These are phyloP conservation scores for Pyricularia sp. DNA, from an alignment of 2,329 filamentous ascomycete species.

Conservation along the genomic window DNA sequence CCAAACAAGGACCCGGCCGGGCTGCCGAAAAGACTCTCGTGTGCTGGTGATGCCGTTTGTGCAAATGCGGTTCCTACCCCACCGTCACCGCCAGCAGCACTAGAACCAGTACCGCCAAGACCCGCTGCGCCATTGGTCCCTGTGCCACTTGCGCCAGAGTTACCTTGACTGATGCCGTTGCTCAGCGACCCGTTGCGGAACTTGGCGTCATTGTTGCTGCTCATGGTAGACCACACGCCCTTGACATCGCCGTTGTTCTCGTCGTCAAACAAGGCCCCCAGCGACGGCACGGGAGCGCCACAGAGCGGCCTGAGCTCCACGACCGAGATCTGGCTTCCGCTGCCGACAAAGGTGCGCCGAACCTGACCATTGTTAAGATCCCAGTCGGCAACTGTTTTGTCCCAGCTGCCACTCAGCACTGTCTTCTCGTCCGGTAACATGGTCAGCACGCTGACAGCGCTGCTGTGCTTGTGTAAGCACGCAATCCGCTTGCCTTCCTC, in stretches of 20 bases:
- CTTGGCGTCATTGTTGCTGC: conserved; percentile 58
- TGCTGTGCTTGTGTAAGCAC: conserved; percentile 70
- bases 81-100: conserved; percentile 18
- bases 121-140: conserved; percentile 13
- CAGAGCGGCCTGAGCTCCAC: conserved; percentile 75
- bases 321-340: conserved; percentile 71
- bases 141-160: conserved; percentile 10
- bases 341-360: conserved; percentile 63
- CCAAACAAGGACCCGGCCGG: conserved; percentile 79
- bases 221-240: conserved; percentile 44
- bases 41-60: conserved; percentile 42
- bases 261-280: conserved; percentile 48
- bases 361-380: conserved; percentile 77
- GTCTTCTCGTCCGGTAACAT: conserved; percentile 76
- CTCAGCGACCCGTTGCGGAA: conserved; percentile 38
- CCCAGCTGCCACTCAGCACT: conserved; percentile 88
- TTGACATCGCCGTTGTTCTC: conserved; percentile 32
- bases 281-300: conserved; percentile 55
- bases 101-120: conserved; percentile 17
- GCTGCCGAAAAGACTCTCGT: conserved; percentile 73
- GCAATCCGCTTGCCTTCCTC: conserved; percentile 86
- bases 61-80: conserved; percentile 36
- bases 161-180: conserved; percentile 23
- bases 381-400: conserved; percentile 90
- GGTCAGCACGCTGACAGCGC: conserved; percentile 78